Base-by-base conservation (phyloP, 768 basidiomycete species). In the Lentinula sp. region DNA sequence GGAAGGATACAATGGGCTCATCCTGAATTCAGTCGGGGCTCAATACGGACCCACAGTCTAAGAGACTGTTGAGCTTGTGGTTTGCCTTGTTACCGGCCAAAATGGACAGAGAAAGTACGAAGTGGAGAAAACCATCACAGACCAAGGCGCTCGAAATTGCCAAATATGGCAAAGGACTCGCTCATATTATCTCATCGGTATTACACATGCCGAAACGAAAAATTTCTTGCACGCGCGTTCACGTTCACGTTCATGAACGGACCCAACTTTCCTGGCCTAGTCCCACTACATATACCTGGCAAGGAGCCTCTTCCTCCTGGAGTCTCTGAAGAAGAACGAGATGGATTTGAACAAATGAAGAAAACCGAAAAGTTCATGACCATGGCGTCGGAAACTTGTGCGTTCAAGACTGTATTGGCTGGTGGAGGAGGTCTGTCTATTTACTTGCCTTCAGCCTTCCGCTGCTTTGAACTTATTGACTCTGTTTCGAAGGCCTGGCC, bases 231-330 rank as follows among this genome's bases (percentile, higher is more conserved):
- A 46, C 45, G 13, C 28, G 23, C 21, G 16, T 56, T 42, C 57
- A 23, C 21, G 16, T 56, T 42, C 57, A 23, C 37, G 42, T 40
- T 18, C n/a, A 63, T 63, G 62, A 64, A 51, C 59, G 63, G 55
- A 32, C 54, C 62, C 49, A 64, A 57, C 13, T 69, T 76, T 49
- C 81, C 80, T 16, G 75, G 78, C 61, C 78, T 85, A 52, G 84
- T 87, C 45, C 94, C 94, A 39, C 73, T 94, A 64, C 94, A 87
- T 73, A 83, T 89, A 10, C 82, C 87, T n/a, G 93, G 93, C 40
- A 89, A 87, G 73, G 94, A 94, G 70, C 92, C 91, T 39, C 80
- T 95, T 45, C 94, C 95, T 11, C 85, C 91, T 42, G 95, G 94
- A 16, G 71, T 88, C 62, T 85, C 87, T 2, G 87, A 91, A 67